Base-by-base conservation (phyloP, 805 yeast genomes). In the Suhomyces prunicola region DNA sequence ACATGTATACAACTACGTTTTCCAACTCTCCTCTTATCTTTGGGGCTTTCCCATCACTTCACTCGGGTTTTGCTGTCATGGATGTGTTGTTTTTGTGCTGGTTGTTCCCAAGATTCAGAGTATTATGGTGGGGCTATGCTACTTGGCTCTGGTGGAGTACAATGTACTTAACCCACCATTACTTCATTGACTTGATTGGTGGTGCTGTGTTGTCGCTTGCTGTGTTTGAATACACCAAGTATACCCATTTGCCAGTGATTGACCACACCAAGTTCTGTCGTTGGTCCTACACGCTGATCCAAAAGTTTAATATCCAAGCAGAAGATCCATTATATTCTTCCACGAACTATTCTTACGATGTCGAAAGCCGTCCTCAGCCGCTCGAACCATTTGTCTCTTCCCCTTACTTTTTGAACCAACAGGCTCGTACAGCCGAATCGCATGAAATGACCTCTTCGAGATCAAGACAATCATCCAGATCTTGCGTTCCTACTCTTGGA, bases 111-210 rank as follows among this genome's bases (percentile, higher is more conserved):
- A 77, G 72, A 42, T 75, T 76, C 47, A 76, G 83, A 1, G 84
- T 87, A 6, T 54, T 88, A 6, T 88, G 90, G 78, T 78, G 86
- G 66, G 70, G 77, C 17, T 94, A 93, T 67, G 94, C 90, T n/a
- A 73, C 84, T 57, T 90, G 96, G 96, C 79, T 94, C 60, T 93
- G 98, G 98, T 94, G 97, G 96, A 82, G 94, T 48, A 94, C 98
- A 13, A 93, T 93, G 99, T 93, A 93, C 70, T 79, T 93, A 64
- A 93, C 97, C 0, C 99, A 93, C 71, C 99, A 93, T 72, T 93
- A 93, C 69, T 94, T 94, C 65, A 84, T 93, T 55, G 98, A 93
- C 67, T 81, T 93, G 50, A 89, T 90, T 63, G 93, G 90, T n/a
- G 99, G 99, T 22, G 93, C 97, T 1, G 80, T 84, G n/a, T 76